phyloP scores from a whole-genome alignment of 306 rosid species.

The Oxytropis ochrocephala region DNA sequence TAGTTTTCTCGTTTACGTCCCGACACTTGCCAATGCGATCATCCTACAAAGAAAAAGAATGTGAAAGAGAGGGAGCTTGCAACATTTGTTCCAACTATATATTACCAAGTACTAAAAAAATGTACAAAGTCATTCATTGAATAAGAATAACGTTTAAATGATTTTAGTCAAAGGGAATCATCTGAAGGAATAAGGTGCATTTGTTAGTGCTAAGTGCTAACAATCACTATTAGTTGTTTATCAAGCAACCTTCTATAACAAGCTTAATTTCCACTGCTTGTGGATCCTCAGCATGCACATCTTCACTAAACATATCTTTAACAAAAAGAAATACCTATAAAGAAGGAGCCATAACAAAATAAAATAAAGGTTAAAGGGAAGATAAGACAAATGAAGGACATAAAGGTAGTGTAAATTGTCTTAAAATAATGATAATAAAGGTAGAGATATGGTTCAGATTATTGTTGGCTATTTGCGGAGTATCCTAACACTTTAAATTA shows the following conservation, averaged over 20 bases:
- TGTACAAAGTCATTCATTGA: background rate
- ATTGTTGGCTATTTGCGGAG: too few species aligned
- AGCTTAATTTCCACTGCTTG: constrained; percentile 25
- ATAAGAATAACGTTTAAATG: background rate
- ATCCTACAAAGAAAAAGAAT: too few species aligned
- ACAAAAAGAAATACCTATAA: constrained; percentile 23
- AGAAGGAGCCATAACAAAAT: constrained; percentile 5
- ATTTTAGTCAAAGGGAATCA: constrained; percentile 19
- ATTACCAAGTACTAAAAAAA: background rate
- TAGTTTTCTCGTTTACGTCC: too few species aligned
- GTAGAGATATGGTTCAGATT: too few species aligned
- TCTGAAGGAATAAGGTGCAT: background rate
- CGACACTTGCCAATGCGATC: too few species aligned
- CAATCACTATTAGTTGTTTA: background rate
- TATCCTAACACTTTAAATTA: too few species aligned
- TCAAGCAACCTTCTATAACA: constrained; percentile 20
- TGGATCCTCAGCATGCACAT: constrained; percentile 4
- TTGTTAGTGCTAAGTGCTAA: background rate
- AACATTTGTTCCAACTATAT: background rate
- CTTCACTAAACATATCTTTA: background rate
- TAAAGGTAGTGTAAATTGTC: constrained; percentile 3
- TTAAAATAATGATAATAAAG: background rate
- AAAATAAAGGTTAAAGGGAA: constrained; percentile 4
- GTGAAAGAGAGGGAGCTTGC: background rate
- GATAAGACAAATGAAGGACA: constrained; percentile 23